Evolutionary conservation across 73 alveolate genomes (phyloP), one percentile per base, ranked within the genome.

Genomic region (Tetrahymena elliotti): DNA sequence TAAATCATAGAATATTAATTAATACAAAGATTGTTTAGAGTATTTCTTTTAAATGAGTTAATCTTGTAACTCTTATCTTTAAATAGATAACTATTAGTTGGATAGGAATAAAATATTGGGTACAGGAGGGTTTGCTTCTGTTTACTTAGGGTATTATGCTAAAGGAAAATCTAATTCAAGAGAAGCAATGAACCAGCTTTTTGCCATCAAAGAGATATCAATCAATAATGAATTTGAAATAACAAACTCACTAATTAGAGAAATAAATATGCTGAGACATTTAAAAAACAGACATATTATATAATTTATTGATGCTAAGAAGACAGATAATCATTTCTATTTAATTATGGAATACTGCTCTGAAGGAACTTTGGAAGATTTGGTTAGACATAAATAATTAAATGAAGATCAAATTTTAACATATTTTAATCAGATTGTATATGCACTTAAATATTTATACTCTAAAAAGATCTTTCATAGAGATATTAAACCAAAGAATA

Each of bases 271-370:
- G 36, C 36, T 68, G 18, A 68, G 88, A 10, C 88, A 68, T 68
- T 10, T 68, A 31, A 68, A 68, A 24, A 68, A 68, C n/a, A 68
- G 88, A 16, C 88, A 94, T 92, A 94, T 94, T 15, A 94, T 94
- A 47, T 84, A 93, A 52, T 88, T 94, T 52, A 84, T 47, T 88
- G 96, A 94, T 94, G 96, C 93, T 31, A 94, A 94, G 38, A 84
- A 94, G 92, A 94, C 96, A 88, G 93, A 53, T 13, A 83, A 94
- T 94, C 93, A 94, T 38, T 38, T 94, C 4, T 94, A 94, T 37
- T 84, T 94, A 93, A 84, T 94, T 16, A 52, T 94, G 94, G 96
- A 94, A 53, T 94, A 88, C 92, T 94, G 96, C 37, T 94, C 96
- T 33, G 96, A 94, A 84, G 96, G 96, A 0, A 93, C 93, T 47